Evolutionary conservation across 2,329 filamentous ascomycete genomes (phyloP).

Genomic region (Atkinsonella hypoxylon): DNA sequence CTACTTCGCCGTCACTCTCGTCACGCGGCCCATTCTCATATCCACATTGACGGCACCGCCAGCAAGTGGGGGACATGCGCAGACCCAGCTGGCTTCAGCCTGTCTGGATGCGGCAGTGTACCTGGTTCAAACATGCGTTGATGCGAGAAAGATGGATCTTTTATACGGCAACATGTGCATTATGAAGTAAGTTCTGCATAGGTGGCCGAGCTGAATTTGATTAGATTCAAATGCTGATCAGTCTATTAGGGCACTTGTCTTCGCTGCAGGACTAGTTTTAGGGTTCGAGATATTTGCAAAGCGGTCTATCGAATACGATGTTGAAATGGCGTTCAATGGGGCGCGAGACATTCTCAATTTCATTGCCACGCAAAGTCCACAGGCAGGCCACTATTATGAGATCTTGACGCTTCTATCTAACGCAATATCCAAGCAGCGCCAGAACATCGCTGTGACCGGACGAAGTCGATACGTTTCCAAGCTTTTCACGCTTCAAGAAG

Average conservation of each 20-base stretch:
- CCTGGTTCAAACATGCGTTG: slow-evolving; percentile 40
- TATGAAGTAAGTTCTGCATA: slow-evolving; percentile 34
- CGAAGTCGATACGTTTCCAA: slow-evolving; percentile 17
- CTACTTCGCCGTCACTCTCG: slow-evolving; percentile 46
- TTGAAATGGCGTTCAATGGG: slow-evolving; percentile 36
- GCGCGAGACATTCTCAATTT: slow-evolving; percentile 37
- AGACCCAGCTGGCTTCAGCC: slow-evolving; percentile 32
- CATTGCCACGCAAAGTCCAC: slow-evolving; percentile 36
- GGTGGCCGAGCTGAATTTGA: background rate
- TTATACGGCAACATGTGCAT: slow-evolving; percentile 46
- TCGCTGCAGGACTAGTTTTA: slow-evolving; percentile 43
- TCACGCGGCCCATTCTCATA: slow-evolving; percentile 43
- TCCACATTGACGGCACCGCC: slow-evolving; percentile 31
- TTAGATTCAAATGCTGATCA: background rate
- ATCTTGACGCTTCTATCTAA: slow-evolving; percentile 36
- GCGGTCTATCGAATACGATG: slow-evolving; percentile 28
- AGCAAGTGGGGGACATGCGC: slow-evolving; percentile 14
- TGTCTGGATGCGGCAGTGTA: slow-evolving; percentile 44
- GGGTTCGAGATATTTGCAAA: slow-evolving; percentile 45
- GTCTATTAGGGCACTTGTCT: slow-evolving; percentile 33
- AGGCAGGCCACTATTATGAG: slow-evolving; percentile 45
- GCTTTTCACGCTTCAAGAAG: slow-evolving; percentile 13
- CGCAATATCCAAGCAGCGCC: slow-evolving; percentile 30
- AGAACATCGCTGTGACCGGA: slow-evolving; percentile 11
- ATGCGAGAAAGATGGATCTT: slow-evolving; percentile 30